Evolutionary conservation across 768 basidiomycete species (phyloP), one percentile per base, ranked within the genome.

Genomic region (Phanerochaete sordida): DNA sequence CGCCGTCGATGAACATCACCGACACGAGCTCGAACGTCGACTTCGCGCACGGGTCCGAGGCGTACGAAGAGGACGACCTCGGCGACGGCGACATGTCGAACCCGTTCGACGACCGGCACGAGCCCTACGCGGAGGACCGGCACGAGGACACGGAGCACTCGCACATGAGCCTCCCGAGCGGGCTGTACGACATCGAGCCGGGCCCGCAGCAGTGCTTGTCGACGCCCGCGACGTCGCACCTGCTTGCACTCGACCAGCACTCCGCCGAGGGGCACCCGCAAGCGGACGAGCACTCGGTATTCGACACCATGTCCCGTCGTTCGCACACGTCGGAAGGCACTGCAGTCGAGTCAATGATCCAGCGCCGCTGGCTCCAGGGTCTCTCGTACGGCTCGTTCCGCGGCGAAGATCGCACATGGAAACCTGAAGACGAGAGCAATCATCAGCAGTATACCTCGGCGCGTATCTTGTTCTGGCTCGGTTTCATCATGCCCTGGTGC

Each of bases 401-500:
- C 47, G 51, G 55, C 45, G 67, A 55, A 30, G 59, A 49, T 45
- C 56, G 64, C 59, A 39, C 39, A n/a, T 55, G 60, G 30, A 30
- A n/a, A 49, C 30, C 24, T 1, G 33, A 54, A 7, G 53, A 43
- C 24, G 53, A 37, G 28, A 35, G 50, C 33, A n/a, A n/a, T n/a
- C n/a, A 12, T 2, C 44, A 33, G 51, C 27, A 35, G 15, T 23
- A 60, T 53, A 64, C 64, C 49, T 55, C 55, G 31, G 70, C 70
- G 44, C 67, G 64, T 66, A 80, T 86, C 69, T 74, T 88, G n/a
- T 91, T 91, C 73, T 90, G 86, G 85, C 58, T 86, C 0, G 89
- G 89, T 2, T 91, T 91, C 65, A 58, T 89, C 49, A 85, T 81
- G 48, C 89, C 89, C 0, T 82, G 87, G 71, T 80, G 89, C 55